Evolutionary conservation across 2,329 filamentous ascomycete species (phyloP), one percentile per base, ranked within the genome.

Genomic region (Beauveria australis): DNA sequence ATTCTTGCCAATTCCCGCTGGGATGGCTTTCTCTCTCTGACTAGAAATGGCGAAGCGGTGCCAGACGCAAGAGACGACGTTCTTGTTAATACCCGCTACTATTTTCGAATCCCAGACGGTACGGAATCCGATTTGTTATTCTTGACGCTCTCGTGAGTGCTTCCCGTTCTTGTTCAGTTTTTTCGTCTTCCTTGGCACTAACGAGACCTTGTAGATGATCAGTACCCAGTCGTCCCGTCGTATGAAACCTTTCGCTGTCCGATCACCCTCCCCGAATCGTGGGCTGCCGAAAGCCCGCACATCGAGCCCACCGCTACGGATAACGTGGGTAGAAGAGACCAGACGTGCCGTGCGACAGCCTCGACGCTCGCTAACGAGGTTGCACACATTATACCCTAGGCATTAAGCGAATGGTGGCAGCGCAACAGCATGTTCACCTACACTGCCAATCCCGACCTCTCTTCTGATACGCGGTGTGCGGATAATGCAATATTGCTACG

Each of bases 341-440:
- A 60, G 46, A 57, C 28, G 16, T 62, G 57, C 22, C 57, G 57
- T 44, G 30, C 52, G 49, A 62, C 61, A 22, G 56, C 43, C 24
- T 62, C 52, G 30, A 51, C 41, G 40, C 52, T 60, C 22, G 51
- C 56, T 22, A 62, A 60, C 26, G 61, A 60, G 46, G 43, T 43
- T 46, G 57, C 57, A 24, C 57, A 60, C 46, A 57, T 62, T 12
- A 60, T 62, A n/a, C 61, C 61, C 16, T 37, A 60, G 40, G 52
- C 57, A 26, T 43, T 56, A 30, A 62, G 61, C 56, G 61, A 56
- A 46, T 62, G 57, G 61, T 62, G 57, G 61, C 57, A 62, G 47
- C 51, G 57, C 37, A 62, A 62, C 52, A 56, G 44, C 47, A 62
- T 62, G 57, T 62, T 60, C 41, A 51, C 52, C 12, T 56, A 57